A percentile compares a stretch with the other conserved stretches of the same genome.
phyloP scores from a whole-genome alignment of 768 basidiomycete species.

The Hortiboletus campestris region DNA sequence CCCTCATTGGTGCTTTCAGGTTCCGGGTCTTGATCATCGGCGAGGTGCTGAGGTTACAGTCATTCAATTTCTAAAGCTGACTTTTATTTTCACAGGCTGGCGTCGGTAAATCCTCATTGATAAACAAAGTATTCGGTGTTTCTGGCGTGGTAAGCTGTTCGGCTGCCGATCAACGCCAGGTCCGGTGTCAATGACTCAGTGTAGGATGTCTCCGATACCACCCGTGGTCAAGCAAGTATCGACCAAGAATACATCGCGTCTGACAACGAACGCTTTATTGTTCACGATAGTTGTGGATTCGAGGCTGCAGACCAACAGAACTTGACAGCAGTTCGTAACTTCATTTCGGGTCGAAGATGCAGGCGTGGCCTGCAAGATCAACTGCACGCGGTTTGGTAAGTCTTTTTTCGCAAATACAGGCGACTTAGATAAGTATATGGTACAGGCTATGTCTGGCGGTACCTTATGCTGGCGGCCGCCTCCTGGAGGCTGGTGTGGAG shows the following conservation, averaged over 20 bases:
- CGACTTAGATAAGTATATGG: background rate
- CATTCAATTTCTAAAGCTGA: background rate
- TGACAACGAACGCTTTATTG: background rate
- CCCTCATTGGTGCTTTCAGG: background rate
- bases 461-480: background rate
- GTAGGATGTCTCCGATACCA: constrained; percentile 1
- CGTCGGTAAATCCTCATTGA: constrained; percentile 1
- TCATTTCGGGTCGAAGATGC: background rate
- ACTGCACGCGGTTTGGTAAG: constrained; percentile 6
- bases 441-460: constrained; percentile 1
- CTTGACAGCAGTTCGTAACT: background rate
- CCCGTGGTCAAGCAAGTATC: constrained; percentile 1
- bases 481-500: constrained; percentile 1
- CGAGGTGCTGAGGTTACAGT: background rate
- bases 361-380: background rate
- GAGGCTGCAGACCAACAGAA: background rate
- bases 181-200: background rate
- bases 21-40: constrained; percentile 8
- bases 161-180: background rate
- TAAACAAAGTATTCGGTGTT: constrained; percentile 4
- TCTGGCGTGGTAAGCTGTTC: background rate
- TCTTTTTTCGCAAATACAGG: too few relatives aligned
- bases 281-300: constrained; percentile 6
- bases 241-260: background rate
- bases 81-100: background rate